phyloP scores from a whole-genome alignment of 257 asterid species.

The Petunia axillaris region DNA sequence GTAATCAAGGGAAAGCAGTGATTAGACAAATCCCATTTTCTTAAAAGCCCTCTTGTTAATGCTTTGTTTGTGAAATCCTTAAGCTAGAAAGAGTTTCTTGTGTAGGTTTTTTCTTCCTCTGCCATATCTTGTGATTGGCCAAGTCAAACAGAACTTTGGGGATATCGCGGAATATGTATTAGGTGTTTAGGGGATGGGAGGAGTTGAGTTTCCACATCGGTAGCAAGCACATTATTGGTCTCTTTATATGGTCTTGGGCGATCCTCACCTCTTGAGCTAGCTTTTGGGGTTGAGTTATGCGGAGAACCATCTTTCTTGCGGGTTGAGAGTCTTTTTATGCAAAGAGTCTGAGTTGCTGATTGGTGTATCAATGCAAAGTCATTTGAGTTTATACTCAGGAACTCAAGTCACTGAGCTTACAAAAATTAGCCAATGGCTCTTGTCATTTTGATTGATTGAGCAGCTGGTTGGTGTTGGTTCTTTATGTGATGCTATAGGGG shows the following conservation, averaged over 20 bases:
- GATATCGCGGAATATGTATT: neutral
- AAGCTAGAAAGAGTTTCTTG: neutral
- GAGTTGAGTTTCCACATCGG: no score
- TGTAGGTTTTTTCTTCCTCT: neutral
- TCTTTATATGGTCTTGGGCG: no score
- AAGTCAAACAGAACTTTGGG: neutral
- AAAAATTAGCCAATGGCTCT: neutral
- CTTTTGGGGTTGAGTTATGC: no score
- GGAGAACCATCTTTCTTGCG: no score
- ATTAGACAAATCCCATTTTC: neutral
- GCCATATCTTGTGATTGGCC: neutral
- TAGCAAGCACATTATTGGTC: no score
- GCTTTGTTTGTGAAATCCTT: neutral
- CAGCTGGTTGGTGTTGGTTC: neutral
- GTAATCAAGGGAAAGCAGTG: neutral
- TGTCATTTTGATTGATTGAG: neutral
- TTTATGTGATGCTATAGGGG: neutral
- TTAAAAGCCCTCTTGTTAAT: neutral
- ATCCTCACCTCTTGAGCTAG: no score
- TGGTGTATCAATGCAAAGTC: neutral
- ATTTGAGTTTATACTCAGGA: neutral
- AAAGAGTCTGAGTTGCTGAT: neutral
- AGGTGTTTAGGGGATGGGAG: neutral
- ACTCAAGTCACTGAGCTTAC: neutral
- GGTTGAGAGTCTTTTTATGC: neutral